A percentile compares a stretch with the other conserved stretches of the same genome.
Conservation (phyloP, 1,139 yeast species). For the Debaryomyces coudertii region DNA sequence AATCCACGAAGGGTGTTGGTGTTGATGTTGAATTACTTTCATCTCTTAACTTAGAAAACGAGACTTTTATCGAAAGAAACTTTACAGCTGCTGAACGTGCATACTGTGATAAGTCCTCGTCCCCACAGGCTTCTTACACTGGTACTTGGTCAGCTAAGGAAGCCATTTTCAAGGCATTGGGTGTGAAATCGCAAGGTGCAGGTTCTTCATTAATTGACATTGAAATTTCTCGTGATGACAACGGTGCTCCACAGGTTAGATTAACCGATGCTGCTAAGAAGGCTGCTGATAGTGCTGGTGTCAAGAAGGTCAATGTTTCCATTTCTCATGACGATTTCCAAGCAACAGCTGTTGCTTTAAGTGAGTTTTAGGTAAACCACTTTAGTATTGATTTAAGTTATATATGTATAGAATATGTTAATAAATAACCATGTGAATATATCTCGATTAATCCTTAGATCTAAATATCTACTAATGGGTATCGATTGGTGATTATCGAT, state of each 20-base stretch:
- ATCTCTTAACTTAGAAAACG: slow-evolving; percentile 79
- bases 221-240: slow-evolving; percentile 74
- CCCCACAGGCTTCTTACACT: slow-evolving; percentile 87
- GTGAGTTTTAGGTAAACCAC: slow-evolving; percentile 50
- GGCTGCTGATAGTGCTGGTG: slow-evolving; percentile 74
- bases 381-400: neutral
- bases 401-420: neutral
- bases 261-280: slow-evolving; percentile 75
- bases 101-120: slow-evolving; percentile 74
- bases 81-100: slow-evolving; percentile 79
- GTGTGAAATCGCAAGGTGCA: slow-evolving; percentile 89
- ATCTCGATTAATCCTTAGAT: too few species aligned
- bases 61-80: slow-evolving; percentile 88
- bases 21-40: slow-evolving; percentile 93
- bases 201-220: slow-evolving; percentile 93
- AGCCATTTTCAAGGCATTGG: slow-evolving; percentile 95
- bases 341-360: slow-evolving; percentile 95
- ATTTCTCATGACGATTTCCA: slow-evolving; percentile 97
- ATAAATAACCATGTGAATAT: neutral
- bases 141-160: slow-evolving; percentile 99
- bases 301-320: slow-evolving; percentile 76
- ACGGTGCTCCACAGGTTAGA: slow-evolving; percentile 81
- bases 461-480: neutral
- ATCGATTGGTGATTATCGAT: neutral
- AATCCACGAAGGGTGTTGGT: slow-evolving; percentile 77